Base-by-base conservation (phyloP, 139 green algal genomes). In the Microglena sp. region DNA sequence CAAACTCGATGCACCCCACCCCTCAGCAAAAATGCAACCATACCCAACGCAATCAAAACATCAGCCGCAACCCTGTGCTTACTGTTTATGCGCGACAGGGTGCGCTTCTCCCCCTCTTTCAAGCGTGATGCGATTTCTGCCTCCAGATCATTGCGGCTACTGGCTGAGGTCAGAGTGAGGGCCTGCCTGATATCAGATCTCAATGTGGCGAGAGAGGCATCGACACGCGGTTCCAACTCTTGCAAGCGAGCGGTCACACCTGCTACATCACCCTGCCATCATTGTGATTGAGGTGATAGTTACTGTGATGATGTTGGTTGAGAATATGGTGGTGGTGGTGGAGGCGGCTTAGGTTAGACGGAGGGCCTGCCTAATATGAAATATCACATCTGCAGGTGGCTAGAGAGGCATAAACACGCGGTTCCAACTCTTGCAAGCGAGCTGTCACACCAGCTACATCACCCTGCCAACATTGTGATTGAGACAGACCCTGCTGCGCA, bases 31-130 rank as follows among this genome's bases (percentile, higher is more conserved):
- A n/a, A n/a, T n/a, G n/a, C n/a, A n/a, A n/a, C n/a, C n/a, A n/a
- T n/a, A n/a, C n/a, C n/a, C n/a, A n/a, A n/a, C n/a, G n/a, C n/a
- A n/a, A n/a, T n/a, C n/a, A n/a, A n/a, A n/a, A n/a, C n/a, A n/a
- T n/a, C n/a, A n/a, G n/a, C n/a, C n/a, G n/a, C n/a, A n/a, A n/a
- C n/a, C n/a, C n/a, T n/a, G n/a, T n/a, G n/a, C n/a, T n/a, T n/a
- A n/a, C n/a, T n/a, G n/a, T n/a, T n/a, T n/a, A 57, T n/a, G n/a
- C n/a, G n/a, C n/a, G n/a, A n/a, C n/a, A n/a, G n/a, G n/a, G n/a
- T n/a, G n/a, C 73, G 55, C 64, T 59, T 66, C 59, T 80, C 73
- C 7, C 32, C 34, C 46, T 80, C 73, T 59, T 75, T 75, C 22
- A 64, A 26, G 7, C 73, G 63, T 1, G 8, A 30, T 2, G 33